Base-by-base conservation (phyloP, 2,329 filamentous ascomycete species). In the Penicillium paneum region DNA sequence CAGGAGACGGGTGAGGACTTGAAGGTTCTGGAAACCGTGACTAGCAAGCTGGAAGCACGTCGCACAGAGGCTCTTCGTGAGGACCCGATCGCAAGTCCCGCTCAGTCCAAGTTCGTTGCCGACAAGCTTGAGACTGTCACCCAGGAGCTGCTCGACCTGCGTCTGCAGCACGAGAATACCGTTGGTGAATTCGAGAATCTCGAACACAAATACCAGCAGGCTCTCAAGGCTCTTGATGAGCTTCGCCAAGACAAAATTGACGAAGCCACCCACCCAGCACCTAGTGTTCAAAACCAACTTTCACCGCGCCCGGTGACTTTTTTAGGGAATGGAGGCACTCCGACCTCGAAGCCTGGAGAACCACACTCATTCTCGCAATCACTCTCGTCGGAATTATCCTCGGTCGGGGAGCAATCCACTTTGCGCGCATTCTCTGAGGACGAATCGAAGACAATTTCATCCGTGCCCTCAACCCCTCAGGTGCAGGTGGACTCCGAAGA, bases 101-200 rank as follows among this genome's bases (percentile, higher is more conserved):
- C 90, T 0, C 92, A 97, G 71, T 87, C 85, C 41, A 89, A 87
- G 60, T 91, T 91, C 65, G 89, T 97, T 49, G 88, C 89, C 7
- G 93, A 97, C 70, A 97, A 97, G 76, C 83, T 97, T 13, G 93
- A 97, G 67, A 87, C 81, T 36, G 88, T 97, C 38, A 94, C 89
- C 0, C 91, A 96, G 70, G 94, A 99, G 74, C 85, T 99, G 2
- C 83, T 96, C 54, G 90, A 94, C 64, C 83, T 99, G 48, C 88
- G 90, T 15, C 87, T 95, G 38, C 91, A 97, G 73, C 94, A 99
- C 65, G 93, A 97, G 71, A 79, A 82, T 8, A 93, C 91, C 0
- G 70, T 96, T 17, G 86, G 82, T 59, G 91, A 97, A 55, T 93
- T 87, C 64, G 89, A 95, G 60, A 76, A 85, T 42, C 85, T 99